Base-by-base conservation (phyloP, 306 rosid genomes). In the Cucurbita moschata region DNA sequence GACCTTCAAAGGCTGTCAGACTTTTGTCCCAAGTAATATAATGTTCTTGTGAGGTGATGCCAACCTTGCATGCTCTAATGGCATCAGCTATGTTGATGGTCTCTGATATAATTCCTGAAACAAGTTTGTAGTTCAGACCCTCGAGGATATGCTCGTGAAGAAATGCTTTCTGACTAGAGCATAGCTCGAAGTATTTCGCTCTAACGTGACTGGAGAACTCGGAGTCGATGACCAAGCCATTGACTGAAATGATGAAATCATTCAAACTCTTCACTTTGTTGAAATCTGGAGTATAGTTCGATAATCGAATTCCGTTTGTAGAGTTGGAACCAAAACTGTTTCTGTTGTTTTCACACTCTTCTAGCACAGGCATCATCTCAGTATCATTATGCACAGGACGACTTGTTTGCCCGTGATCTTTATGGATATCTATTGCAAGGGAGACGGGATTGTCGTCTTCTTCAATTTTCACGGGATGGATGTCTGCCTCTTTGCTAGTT, bases 111-210 rank as follows among this genome's bases (percentile, higher is more conserved):
- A 84, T 79, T 73, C 90, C 90, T 18, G 83, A 79, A 6, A 75
- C 79, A 10, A 89, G 77, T 54, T 76, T 77, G 57, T 73, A 78
- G 79, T 89, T 87, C 1, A 85, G 88, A 61, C 85, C 85, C 51
- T 54, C 83, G 8, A 89, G 76, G 49, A 85, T 81, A 66, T 81
- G 77, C 21, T 79, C 87, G 55, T 89, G 96, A 43, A 87, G 92
- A 74, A 79, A 83, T 23, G 82, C 50, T 46, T 77, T 62, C 77
- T 87, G 92, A 58, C 87, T 87, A 76, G 66, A 61, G 53, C 92
- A 89, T 6, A 89, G 84, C 50, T 85, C 85, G 10, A 79, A 79
- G 77, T 89, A 87, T 84, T 85, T 87, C 64, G 49, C 55, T 67
- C 53, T 53, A 4, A 74, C 10, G 77, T 78, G 46, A 46, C 80